Evolutionary conservation across 345 rosid genomes (phyloP), one percentile per base, ranked within the genome.

Genomic region (Eucalyptus erythrocorys): DNA sequence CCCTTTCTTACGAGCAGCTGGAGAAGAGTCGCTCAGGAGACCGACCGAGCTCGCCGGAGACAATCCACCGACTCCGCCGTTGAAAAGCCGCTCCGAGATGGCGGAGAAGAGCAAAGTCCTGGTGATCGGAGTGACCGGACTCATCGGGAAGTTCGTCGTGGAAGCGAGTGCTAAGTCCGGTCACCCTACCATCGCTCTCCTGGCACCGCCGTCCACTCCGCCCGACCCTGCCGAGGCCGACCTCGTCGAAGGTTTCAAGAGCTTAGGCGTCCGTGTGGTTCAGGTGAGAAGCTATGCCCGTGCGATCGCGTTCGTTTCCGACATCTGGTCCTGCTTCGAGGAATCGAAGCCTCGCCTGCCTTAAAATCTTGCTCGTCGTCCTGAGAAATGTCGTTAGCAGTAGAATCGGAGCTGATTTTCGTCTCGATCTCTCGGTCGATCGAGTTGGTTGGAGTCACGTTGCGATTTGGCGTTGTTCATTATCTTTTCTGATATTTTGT

Each of bases 71-170:
- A 27, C 68, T 61, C 68, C 32, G 68, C 68, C 34, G 64, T 27
- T 27, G 68, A 61, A 27, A 61, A 27, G 15, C 68, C 34, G 22
- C 19, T 51, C 82, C 81, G n/a, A 45, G 51, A 89, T 89, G 90
- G 76, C 88, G 19, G 88, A 34, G 32, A 89, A 86, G 86, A 86
- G 86, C 86, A 40, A 85, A 53, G 79, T 79, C 40, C 88, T 89
- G 42, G 53, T 89, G 51, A 80, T 89, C 32, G 90, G 90, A 37
- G 86, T 79, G 53, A 89, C 88, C n/a, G 90, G 88, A 53, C 86
- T 86, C 90, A 86, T 89, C 14, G 90, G 90, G 8, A 89, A 89
- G 88, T 86, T 89, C 90, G 86, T 89, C 76, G 61, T 55, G 30
- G 61, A 55, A 55, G 61, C 61, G 61, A 55, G 61, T 10, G 61